Base-by-base conservation (phyloP, 108 stramenopile species). In the Nitzschia putrida region DNA sequence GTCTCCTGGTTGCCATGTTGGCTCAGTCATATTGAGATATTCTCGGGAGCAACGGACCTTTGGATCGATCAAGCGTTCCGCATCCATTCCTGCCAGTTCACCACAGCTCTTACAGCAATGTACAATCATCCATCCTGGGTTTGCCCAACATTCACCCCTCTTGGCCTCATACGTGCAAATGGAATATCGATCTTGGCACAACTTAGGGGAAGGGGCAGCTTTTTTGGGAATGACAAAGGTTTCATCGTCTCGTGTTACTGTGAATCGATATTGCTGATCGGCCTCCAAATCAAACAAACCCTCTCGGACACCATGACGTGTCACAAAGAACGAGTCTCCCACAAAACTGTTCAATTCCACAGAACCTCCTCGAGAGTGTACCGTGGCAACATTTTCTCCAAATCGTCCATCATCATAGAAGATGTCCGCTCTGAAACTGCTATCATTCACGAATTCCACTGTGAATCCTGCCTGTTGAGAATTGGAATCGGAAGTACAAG, bases 61-160 rank as follows among this genome's bases (percentile, higher is more conserved):
- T 16, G 81, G 69, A 70, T 83, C 79, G 43, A 87, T 73, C 8
- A 87, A 56, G 44, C 66, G 54, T 8, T 40, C 63, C 20, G 85
- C 73, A 60, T 83, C 74, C 64, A 86, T 53, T 16, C 78, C 71
- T 0, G 75, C 64, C 1, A 34, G 4, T 49, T 49, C n/a, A 56
- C 83, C 80, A 53, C 86, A 87, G n/a, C 76, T 80, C 43, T 79
- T 64, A 47, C 83, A 83, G 45, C 86, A 87, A 51, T 84, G 81
- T 3, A 84, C 83, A 51, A 87, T 87, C 83, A 84, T 84, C 83
- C 83, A 87, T 38, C 81, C 83, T 5, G 83, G 83, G 42, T 53
- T 45, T 22, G 49, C 23, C 49, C 51, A 43, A 57, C 85, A 87
- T 18, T 53, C 77, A 0, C 85, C 85, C 26, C 69, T 29, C 23